Conservation (phyloP, 2,329 filamentous ascomycete species). For the Paecilomyces dactylethromorphus region DNA sequence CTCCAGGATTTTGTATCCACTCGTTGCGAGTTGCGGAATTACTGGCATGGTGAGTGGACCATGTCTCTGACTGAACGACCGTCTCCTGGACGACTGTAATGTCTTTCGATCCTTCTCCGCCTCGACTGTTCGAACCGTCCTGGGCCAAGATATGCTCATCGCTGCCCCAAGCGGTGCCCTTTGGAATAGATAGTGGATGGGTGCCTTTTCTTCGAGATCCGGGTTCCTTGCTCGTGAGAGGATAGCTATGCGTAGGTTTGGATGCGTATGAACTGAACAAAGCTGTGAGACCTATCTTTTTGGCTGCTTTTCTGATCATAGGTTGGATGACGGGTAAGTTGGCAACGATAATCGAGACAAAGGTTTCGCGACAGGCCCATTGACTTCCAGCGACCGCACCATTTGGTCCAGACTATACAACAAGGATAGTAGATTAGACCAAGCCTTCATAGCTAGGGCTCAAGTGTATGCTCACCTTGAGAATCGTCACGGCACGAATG, state of each 20-base stretch:
- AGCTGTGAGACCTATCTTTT: conserved; percentile 18
- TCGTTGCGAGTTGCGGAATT: background rate
- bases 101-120: background rate
- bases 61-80: background rate
- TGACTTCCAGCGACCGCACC: conserved; percentile 30
- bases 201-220: conserved; percentile 2
- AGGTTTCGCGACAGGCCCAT: conserved; percentile 38
- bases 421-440: background rate
- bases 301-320: conserved; percentile 17
- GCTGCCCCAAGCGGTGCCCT: conserved; percentile 18
- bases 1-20: conserved; percentile 1
- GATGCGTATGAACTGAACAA: conserved; percentile 18
- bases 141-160: conserved; percentile 19
- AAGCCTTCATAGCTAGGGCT: background rate
- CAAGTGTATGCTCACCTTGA: conserved; percentile 21
- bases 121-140: background rate
- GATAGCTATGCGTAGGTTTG: conserved; percentile 12
- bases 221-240: conserved; percentile 12
- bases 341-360: conserved; percentile 35
- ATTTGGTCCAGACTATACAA: conserved; percentile 19
- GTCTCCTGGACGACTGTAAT: background rate
- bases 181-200: conserved; percentile 5
- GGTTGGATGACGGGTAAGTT: conserved; percentile 36
- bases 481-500: conserved; percentile 45
- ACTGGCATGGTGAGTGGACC: background rate